phyloP scores from a whole-genome alignment of 305 asterid species.

The Fraxinus sp. region DNA sequence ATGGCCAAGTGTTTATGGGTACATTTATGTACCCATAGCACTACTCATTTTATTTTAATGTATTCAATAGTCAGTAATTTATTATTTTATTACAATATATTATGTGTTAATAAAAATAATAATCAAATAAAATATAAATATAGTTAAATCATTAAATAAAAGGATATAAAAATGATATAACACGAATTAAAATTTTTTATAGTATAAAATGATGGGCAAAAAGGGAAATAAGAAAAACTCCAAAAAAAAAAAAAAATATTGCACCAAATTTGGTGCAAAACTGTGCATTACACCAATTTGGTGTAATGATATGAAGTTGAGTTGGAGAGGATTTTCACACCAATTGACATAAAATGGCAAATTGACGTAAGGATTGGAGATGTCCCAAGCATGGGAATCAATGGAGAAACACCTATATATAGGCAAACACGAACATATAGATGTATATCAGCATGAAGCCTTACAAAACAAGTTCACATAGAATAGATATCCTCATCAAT shows the following conservation, averaged over 20 bases:
- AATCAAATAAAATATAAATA: neutral
- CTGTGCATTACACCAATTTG: neutral
- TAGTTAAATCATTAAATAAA: neutral
- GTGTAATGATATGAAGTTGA: neutral
- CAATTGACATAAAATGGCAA: neutral
- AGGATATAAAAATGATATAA: neutral
- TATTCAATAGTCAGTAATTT: neutral
- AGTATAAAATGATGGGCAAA: neutral
- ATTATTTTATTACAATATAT: no score
- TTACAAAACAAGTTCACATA: neutral
- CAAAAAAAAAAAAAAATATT: neutral
- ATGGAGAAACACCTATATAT: neutral
- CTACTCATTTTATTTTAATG: no score
- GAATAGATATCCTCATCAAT: neutral
- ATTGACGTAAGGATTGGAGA: neutral
- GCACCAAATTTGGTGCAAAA: neutral
- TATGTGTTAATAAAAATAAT: no score
- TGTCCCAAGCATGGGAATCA: neutral
- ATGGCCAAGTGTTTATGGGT: no score
- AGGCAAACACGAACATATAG: neutral
- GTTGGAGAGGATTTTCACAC: neutral
- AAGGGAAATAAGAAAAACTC: neutral
- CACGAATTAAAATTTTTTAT: neutral
- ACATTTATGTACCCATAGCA: no score
- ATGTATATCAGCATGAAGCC: neutral